Evolutionary conservation across 495 filamentous ascomycete species (phyloP), one percentile per base, ranked within the genome.

Genomic region (Niebla homalea): DNA sequence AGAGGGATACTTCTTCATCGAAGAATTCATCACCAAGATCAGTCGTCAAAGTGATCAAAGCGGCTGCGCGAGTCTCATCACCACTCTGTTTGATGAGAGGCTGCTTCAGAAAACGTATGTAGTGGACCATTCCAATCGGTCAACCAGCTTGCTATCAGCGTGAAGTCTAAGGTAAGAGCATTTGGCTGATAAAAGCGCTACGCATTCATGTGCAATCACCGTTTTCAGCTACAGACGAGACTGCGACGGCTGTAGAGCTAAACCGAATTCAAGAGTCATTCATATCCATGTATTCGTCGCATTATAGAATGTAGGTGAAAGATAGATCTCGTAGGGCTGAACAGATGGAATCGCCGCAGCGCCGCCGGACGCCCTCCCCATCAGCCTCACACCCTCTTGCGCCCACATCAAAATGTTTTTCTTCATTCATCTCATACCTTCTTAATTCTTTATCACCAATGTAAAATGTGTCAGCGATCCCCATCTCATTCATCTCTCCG

Each of bases 1-100:
- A 71, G 71, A 38, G 70, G 67, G 4, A 69, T 55, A 76, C 63
- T 58, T 82, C 74, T n/a, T 77, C 66, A 19, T 72, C 70, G n/a
- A 89, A 76, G 61, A 92, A 93, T 1, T 75, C 72, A 63, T 98
- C 90, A 2, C 90, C 89, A 7, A 98, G 70, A 60, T 98, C 92
- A 36, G 89, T 92, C 36, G 87, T 87, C 62, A 98, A 79, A 45
- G 87, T 88, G 48, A 96, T 69, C 19, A 87, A 61, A 29, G 80
- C 69, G 25, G 67, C 69, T 12, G 74, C 60, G 29, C 59, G 57
- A 45, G 56, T 16, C 42, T 61, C 46, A 64, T 72, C 61, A 21
- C 48, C 32, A 42, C 67, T 67, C 25, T 63, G 62, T 49, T 62
- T 61, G 44, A 68, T 68, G 48, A 67, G 68, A 0, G 84, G 81